Evolutionary conservation across 805 yeast genomes (phyloP), one percentile per base, ranked within the genome.

Genomic region (Candida insectorum): DNA sequence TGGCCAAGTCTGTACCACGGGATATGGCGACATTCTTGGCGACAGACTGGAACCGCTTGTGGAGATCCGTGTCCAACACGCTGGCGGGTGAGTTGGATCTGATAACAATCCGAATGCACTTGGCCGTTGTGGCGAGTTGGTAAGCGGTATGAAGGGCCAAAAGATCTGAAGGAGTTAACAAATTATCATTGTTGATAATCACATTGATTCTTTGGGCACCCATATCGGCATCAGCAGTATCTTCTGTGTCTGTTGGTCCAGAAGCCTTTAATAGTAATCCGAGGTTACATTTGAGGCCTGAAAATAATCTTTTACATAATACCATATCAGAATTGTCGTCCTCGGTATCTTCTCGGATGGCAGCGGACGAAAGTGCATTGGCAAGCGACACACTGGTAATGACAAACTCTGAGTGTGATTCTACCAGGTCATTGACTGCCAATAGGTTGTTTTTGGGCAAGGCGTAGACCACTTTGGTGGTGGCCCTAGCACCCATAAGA

Each of bases 141-240:
- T 43, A 45, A 19, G 51, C 51, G 28, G 58, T 34, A 32, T 58
- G 54, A 9, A 64, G 39, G 2, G 61, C 48, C 25, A 63, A 52
- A 26, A 62, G 47, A 35, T 64, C 70, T 21, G 59, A 56, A 2
- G 55, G 37, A 37, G 63, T 58, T 32, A 63, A 44, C 9, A 56
- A 37, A 39, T 60, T 60, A 31, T 54, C 60, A 37, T 58, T 60
- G 30, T 45, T 52, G 28, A 62, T 41, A 10, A 64, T 44, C 12
- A 61, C 40, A 41, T 55, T 57, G 9, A 60, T n/a, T n/a, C n/a
- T n/a, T n/a, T n/a, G n/a, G n/a, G n/a, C n/a, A n/a, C n/a, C n/a
- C n/a, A n/a, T n/a, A 6, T 26, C 31, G 17, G 6, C 31, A 11
- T n/a, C n/a, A n/a, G n/a, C n/a, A n/a, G n/a, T n/a, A n/a, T n/a